A percentile compares a stretch with the other conserved stretches of the same genome.
Evolutionary conservation across 2,329 filamentous ascomycete species (phyloP).

Genomic region (Emericellopsis atlantica): DNA sequence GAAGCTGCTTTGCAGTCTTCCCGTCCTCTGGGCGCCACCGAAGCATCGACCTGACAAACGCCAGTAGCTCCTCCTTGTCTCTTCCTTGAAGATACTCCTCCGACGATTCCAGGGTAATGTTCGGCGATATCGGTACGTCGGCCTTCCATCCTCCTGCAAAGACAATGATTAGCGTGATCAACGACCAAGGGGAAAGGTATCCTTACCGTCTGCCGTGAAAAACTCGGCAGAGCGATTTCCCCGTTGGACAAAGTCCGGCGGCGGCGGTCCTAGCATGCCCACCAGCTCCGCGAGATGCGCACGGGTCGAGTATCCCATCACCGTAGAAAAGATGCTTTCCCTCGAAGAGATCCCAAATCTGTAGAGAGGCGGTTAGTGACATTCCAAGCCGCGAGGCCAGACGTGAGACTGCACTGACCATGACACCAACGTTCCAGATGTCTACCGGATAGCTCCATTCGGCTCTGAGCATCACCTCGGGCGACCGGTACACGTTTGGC

Average conservation of each 20-base stretch:
- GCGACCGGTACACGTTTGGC: conserved; percentile 14
- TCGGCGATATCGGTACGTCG: background rate
- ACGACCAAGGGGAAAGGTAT: background rate
- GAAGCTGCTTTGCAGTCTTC: conserved; percentile 8
- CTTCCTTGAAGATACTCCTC: conserved; percentile 5
- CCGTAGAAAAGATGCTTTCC: conserved; percentile 10
- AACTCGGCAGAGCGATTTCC: conserved; percentile 5
- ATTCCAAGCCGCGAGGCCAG: background rate
- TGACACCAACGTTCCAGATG: conserved; percentile 15
- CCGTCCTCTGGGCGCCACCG: conserved; percentile 14
- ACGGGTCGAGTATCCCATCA: conserved; percentile 6
- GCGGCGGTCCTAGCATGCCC: conserved; percentile 9
- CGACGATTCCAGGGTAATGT: background rate
- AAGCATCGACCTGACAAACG: conserved; percentile 11
- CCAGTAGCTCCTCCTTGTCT: conserved; percentile 7
- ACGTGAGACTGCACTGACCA: conserved; percentile 6
- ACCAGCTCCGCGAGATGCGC: conserved; percentile 12
- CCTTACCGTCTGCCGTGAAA: conserved; percentile 3
- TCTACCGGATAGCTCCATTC: conserved; percentile 18
- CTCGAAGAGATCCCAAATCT: conserved; percentile 12
- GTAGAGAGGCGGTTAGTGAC: background rate
- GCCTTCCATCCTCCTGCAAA: conserved; percentile 4
- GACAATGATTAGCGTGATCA: background rate
- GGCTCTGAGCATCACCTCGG: conserved; percentile 15
- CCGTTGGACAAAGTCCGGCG: conserved; percentile 7